These are phyloP conservation scores for Populus hybrid DNA, from an alignment of 441 rosid species.

Conservation along the genomic window DNA sequence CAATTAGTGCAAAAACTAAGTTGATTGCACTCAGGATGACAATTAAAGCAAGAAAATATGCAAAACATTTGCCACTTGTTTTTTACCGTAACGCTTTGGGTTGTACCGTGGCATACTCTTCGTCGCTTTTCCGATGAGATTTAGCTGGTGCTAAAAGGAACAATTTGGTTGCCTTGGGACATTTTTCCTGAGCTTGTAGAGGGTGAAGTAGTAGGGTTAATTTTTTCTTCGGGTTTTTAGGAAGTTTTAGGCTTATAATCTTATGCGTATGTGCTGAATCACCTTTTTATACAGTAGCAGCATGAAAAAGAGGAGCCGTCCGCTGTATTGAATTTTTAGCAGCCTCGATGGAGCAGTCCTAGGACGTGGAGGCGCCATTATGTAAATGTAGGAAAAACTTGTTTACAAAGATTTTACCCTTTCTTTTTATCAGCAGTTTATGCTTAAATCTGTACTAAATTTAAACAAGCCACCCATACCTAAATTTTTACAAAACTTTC, in stretches of 20 bases:
- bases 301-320: no score
- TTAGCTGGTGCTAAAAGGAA: constrained; percentile 27
- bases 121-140: constrained; percentile 33
- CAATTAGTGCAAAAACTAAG: constrained; percentile 28
- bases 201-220: not conserved
- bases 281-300: not conserved
- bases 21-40: constrained; percentile 32
- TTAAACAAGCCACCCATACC: no score
- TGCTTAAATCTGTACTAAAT: no score
- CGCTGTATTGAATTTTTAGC: no score
- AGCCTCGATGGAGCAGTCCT: no score
- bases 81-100: constrained; percentile 11
- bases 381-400: no score
- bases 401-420: no score
- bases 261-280: no score
- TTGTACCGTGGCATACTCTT: constrained; percentile 19
- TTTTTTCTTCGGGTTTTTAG: not conserved
- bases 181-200: constrained; percentile 7
- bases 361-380: no score
- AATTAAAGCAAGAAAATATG: constrained; percentile 30
- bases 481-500: no score
- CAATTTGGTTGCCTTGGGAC: constrained; percentile 26
- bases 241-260: not conserved
- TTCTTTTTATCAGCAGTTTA: no score
- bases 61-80: constrained; percentile 34